Conservation (phyloP, 1,139 yeast genomes). For the Nadsonia starkeyi-henricii region DNA sequence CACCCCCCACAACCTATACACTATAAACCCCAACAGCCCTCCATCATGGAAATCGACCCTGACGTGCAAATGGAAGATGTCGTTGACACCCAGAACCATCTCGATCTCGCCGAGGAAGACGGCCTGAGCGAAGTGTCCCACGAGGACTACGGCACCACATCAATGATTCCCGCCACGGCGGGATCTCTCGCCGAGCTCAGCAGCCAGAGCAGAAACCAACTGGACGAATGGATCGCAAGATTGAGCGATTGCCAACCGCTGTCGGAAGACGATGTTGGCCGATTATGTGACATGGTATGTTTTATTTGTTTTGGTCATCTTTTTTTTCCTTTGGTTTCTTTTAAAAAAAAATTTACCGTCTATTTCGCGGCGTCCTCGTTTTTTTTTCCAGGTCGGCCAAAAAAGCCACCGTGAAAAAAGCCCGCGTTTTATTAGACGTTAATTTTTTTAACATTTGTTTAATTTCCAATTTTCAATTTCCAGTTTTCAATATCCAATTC, state of each 20-base stretch:
- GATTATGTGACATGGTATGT: slow-evolving; percentile 49
- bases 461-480: no score
- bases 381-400: no score
- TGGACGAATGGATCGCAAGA: slow-evolving; percentile 52
- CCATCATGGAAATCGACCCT: slow-evolving; percentile 25
- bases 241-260: slow-evolving; percentile 70
- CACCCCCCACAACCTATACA: no score
- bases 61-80: slow-evolving; percentile 28
- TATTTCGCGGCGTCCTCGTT: no score
- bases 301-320: not conserved
- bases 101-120: slow-evolving; percentile 13
- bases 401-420: no score
- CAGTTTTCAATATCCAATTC: no score
- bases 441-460: no score
- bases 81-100: slow-evolving; percentile 11
- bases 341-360: no score
- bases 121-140: slow-evolving; percentile 1
- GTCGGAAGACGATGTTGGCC: slow-evolving; percentile 67
- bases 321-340: no score
- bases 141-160: slow-evolving; percentile 6
- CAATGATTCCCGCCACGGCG: slow-evolving; percentile 6
- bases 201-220: slow-evolving; percentile 13
- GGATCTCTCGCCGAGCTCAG: slow-evolving; percentile 13
- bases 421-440: no score
- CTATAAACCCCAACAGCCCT: not conserved